phyloP scores from a whole-genome alignment of 306 rosid species.

The Corylus heterophylla region DNA sequence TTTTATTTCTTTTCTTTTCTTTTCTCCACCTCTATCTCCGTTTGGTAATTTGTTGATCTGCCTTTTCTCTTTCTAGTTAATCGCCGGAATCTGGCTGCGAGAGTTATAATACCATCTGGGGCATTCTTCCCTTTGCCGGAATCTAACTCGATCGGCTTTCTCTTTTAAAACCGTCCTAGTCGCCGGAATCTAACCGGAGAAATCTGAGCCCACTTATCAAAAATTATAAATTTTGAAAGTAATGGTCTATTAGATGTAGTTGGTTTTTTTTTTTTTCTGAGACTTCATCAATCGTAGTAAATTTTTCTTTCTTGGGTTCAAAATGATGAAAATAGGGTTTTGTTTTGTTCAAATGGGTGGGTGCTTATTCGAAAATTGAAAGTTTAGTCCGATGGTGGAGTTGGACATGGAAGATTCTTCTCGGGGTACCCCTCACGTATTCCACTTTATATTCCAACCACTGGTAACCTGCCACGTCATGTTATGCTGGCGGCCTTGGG shows the following conservation, averaged over 20 bases:
- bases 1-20: not conserved
- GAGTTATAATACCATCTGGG: not conserved
- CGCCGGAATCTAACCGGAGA: conserved; percentile 8
- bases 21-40: not conserved
- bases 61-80: not conserved
- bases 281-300: not conserved
- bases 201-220: conserved; percentile 12
- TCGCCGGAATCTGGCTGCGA: too few relatives aligned
- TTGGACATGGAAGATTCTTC: conserved; percentile 44
- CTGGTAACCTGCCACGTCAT: conserved; percentile 45
- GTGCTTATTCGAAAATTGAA: not conserved
- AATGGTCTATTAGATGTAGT: not conserved
- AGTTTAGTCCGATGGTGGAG: conserved; percentile 23
- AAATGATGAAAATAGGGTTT: conserved; percentile 19
- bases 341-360: conserved; percentile 34
- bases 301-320: not conserved
- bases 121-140: conserved; percentile 4
- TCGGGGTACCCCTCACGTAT: conserved; percentile 32
- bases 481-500: conserved; percentile 44
- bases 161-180: not conserved
- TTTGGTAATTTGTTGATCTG: not conserved
- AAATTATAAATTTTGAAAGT: conserved; percentile 5
- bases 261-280: not conserved
- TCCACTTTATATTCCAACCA: conserved; percentile 39
- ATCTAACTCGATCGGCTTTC: conserved; percentile 8